Conservation (phyloP, 169 alveolate species). For the Cryptosporidium canis region DNA sequence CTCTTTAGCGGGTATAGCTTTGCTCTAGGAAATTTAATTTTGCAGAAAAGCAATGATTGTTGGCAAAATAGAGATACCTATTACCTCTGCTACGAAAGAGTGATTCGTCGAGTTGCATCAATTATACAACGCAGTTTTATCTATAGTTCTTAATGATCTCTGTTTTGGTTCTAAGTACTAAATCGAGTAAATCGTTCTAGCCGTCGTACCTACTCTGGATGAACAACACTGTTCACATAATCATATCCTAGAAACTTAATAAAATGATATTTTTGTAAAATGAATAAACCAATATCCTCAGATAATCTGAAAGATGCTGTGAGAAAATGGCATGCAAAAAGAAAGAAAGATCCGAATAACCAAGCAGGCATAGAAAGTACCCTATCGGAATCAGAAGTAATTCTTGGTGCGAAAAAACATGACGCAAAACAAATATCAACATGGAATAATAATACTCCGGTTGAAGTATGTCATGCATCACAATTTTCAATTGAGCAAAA, state of each 20-base stretch:
- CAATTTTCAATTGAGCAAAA: neutral
- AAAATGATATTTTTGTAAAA: neutral
- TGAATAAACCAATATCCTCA: slow-evolving; percentile 3
- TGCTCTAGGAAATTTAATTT: neutral
- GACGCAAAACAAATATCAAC: neutral
- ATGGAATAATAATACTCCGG: neutral
- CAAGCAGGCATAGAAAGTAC: neutral
- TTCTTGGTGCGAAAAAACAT: neutral
- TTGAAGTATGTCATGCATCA: neutral
- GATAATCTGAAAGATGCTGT: slow-evolving; percentile 65
- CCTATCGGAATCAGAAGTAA: neutral
- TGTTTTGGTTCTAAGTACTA: no score
- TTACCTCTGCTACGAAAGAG: no score
- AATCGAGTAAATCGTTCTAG: no score
- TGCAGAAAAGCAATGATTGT: no score
- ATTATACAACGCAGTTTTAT: no score
- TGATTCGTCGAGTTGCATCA: no score
- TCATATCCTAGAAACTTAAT: no score
- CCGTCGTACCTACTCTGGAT: no score
- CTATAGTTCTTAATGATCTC: no score
- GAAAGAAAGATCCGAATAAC: slow-evolving; percentile 20
- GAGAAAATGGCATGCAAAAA: slow-evolving; percentile 69
- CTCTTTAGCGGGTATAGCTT: neutral
- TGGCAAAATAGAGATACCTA: no score
- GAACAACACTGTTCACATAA: no score